phyloP scores from a whole-genome alignment of 75 land plant genomes.

The Picea sitchensis region DNA sequence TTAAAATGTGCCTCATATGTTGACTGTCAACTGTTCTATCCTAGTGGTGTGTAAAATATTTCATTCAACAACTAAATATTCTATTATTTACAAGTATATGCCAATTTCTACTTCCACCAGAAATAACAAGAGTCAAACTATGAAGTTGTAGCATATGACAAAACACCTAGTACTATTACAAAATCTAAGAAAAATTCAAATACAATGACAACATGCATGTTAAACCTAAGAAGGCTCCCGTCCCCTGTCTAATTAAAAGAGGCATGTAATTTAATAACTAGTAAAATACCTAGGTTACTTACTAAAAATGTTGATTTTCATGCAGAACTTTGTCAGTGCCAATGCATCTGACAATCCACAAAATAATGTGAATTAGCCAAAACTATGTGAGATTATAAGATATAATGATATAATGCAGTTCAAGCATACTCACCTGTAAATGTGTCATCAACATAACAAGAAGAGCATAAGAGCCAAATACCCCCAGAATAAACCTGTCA shows the following conservation, averaged over 20 bases:
- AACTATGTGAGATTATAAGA: not conserved
- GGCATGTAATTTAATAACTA: conserved; percentile 44
- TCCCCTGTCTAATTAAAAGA: not conserved
- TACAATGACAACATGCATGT: too few species aligned
- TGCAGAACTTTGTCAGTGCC: conserved; percentile 22
- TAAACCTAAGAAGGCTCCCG: too few species aligned
- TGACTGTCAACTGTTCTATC: too few species aligned
- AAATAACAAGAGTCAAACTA: too few species aligned
- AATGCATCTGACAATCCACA: conserved; percentile 33
- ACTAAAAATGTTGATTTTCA: conserved; percentile 36
- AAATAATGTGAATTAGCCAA: not conserved
- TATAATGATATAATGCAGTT: not conserved
- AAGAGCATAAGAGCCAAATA: conserved; percentile 95
- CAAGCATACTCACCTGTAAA: conserved; percentile 50
- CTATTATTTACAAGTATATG: too few species aligned
- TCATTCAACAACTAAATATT: too few species aligned
- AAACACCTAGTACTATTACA: too few species aligned
- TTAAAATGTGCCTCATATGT: too few species aligned
- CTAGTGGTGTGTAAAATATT: too few species aligned
- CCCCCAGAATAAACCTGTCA: conserved; percentile 94
- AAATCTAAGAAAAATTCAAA: too few species aligned
- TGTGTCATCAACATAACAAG: conserved; percentile 84
- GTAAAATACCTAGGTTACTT: conserved; percentile 74
- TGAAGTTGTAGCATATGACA: too few species aligned
- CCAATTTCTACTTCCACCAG: too few species aligned